Evolutionary conservation across 768 basidiomycete species (phyloP), one percentile per base, ranked within the genome.

Genomic region (Phlebiopsis flavidoalba): DNA sequence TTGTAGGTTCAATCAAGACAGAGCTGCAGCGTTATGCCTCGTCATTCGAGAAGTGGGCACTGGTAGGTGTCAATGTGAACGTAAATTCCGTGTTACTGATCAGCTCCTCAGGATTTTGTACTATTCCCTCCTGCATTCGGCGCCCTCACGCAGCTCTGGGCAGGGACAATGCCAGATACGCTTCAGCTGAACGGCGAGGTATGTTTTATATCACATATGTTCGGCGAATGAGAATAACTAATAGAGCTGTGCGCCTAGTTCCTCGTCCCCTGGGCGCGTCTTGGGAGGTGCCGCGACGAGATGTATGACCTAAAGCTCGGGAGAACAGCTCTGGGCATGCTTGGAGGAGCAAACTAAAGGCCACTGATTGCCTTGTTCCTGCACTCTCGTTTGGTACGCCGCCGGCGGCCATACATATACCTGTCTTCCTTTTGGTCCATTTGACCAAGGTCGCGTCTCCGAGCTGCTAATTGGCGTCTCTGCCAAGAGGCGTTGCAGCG

Each of bases 81-180:
- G 4, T 58, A 62, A 33, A 61, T 60, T 8, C 62, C 59, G 8
- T 49, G 60, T 22, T 65, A 57, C 8, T 63, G 58, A 51, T 36
- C 61, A 8, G 5, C 21, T 11, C n/a, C 22, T 2, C 6, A 55
- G 33, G n/a, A 11, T n/a, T 36, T 2, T 22, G 12, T 66, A 49
- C 48, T 63, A 60, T 19, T 63, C 60, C 15, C 40, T 26, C 50
- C 5, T 21, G 54, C 35, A 12, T 58, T 10, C 35, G 53, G 24
- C 31, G 53, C 21, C 17, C 53, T 15, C 59, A 62, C 45, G 80
- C 76, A 73, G 60, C 66, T 80, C 21, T 81, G 71, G 62, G 78
- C 73, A 7, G 78, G 73, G 3, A 75, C 74, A 11, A 60, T 74
- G 53, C 68, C 74, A 7, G 76, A 77, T 51, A 72, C 69, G 5